phyloP scores from a whole-genome alignment of 164 flowering plant species.

The Vitis cinerea region DNA sequence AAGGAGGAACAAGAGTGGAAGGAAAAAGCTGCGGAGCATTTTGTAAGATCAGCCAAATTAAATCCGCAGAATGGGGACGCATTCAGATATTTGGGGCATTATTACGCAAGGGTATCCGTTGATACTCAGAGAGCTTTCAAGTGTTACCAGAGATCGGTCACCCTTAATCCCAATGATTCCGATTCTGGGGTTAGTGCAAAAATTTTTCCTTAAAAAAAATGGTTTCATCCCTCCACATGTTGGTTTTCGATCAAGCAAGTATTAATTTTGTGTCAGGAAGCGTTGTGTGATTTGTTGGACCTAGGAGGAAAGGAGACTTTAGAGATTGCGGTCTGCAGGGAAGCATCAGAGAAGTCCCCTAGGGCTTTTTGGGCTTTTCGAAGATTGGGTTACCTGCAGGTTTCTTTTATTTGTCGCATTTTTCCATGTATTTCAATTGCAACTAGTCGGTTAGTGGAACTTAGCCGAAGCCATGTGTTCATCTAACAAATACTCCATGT shows the following conservation, averaged over 20 bases:
- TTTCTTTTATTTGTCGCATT: slow-evolving; percentile 9
- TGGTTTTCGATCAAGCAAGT: too few relatives aligned
- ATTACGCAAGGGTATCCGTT: slow-evolving; percentile 38
- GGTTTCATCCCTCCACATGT: too few relatives aligned
- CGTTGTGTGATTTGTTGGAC: slow-evolving; percentile 77
- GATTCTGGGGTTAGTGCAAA: slow-evolving; percentile 58
- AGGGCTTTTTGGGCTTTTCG: slow-evolving; percentile 95
- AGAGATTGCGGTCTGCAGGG: slow-evolving; percentile 64
- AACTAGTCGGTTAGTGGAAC: too few relatives aligned
- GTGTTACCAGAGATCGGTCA: slow-evolving; percentile 88
- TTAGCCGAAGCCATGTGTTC: background rate
- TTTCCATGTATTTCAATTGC: background rate
- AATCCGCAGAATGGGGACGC: slow-evolving; percentile 69
- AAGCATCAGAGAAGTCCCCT: slow-evolving; percentile 74
- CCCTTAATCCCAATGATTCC: slow-evolving; percentile 66
- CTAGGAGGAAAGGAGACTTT: slow-evolving; percentile 65
- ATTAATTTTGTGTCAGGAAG: slow-evolving; percentile 44
- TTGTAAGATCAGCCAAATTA: slow-evolving; percentile 62
- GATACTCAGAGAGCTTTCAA: slow-evolving; percentile 69
- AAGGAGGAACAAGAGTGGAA: slow-evolving; percentile 26
- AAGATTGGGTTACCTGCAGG: slow-evolving; percentile 80
- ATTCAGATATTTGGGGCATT: slow-evolving; percentile 75
- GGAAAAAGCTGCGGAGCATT: slow-evolving; percentile 80
- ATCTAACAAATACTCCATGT: background rate
- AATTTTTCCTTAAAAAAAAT: background rate